Conservation (phyloP, 768 basidiomycete species). For the Kwoniella heveanensis region DNA sequence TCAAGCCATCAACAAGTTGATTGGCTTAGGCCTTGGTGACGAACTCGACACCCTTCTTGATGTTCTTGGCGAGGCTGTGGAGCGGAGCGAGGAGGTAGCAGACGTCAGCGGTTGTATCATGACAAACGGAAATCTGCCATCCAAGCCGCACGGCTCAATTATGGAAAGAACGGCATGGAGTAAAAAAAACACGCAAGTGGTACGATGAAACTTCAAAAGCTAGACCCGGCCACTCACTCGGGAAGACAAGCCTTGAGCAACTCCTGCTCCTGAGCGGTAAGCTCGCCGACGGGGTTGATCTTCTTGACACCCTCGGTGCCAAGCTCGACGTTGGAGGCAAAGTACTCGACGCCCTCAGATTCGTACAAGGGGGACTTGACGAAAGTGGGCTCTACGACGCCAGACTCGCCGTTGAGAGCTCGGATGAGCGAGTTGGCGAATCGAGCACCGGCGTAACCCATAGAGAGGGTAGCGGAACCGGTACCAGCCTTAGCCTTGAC, state of each 20-base stretch:
- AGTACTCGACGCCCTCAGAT: constrained; percentile 77
- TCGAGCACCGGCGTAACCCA: constrained; percentile 90
- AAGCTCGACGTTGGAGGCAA: constrained; percentile 84
- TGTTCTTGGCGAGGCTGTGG: constrained; percentile 82
- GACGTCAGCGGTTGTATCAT: no score
- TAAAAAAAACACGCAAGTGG: no score
- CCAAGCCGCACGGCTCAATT: no score
- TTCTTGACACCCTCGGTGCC: constrained; percentile 79
- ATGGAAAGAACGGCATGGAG: no score
- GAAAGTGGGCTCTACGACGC: constrained; percentile 79
- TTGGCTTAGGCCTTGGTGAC: constrained; percentile 38
- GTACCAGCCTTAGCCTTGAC: constrained; percentile 95
- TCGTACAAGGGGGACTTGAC: constrained; percentile 71
- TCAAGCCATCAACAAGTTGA: not conserved
- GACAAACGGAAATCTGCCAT: no score
- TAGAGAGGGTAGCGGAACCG: constrained; percentile 93
- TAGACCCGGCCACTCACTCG: constrained; percentile 59
- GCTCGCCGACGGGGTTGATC: constrained; percentile 75
- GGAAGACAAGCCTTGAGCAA: constrained; percentile 79
- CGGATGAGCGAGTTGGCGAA: constrained; percentile 81
- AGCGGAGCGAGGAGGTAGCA: not conserved
- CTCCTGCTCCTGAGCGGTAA: constrained; percentile 71
- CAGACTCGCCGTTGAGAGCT: constrained; percentile 84
- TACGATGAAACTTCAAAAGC: no score
- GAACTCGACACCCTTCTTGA: constrained; percentile 76